Conservation (phyloP, 208 protist species). For the Tritrichomonas musculus region DNA sequence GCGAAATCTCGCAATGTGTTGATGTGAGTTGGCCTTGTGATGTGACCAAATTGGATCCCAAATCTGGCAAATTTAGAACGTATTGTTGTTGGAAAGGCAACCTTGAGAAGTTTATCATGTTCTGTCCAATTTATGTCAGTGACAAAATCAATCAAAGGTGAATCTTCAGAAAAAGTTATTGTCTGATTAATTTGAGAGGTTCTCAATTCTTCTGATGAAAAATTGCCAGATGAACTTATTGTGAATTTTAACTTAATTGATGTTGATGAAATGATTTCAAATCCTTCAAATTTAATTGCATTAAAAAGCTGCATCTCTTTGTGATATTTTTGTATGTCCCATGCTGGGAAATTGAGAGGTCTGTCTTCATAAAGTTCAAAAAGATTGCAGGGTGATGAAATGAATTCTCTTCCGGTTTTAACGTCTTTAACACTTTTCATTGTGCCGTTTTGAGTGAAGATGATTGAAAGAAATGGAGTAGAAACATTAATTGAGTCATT, state of each 20-base stretch:
- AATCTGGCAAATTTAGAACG: not conserved
- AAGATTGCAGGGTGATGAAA: not conserved
- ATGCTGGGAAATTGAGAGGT: not conserved
- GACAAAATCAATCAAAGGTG: not conserved
- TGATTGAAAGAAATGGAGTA: not conserved
- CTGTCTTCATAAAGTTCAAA: slow-evolving; percentile 31
- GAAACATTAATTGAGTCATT: not conserved
- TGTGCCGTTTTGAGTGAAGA: not conserved
- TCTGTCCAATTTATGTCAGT: not conserved
- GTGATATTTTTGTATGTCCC: slow-evolving; percentile 18
- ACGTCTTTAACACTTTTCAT: not conserved
- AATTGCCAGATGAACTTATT: not conserved
- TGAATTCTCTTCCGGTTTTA: not conserved
- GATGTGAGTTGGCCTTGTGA: not conserved
- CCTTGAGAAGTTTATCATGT: slow-evolving; percentile 14
- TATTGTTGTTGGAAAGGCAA: not conserved
- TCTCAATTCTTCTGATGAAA: not conserved
- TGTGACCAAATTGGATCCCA: not conserved
- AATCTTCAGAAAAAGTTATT: not conserved
- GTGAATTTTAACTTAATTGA: not conserved
- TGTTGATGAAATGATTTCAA: too few relatives aligned
- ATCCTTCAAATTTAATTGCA: not conserved
- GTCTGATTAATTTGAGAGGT: not conserved
- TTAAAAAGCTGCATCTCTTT: not conserved
- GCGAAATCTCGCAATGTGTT: not conserved